Conservation (phyloP, 108 stramenopile genomes). For the Fragilariopsis cylindrus region DNA sequence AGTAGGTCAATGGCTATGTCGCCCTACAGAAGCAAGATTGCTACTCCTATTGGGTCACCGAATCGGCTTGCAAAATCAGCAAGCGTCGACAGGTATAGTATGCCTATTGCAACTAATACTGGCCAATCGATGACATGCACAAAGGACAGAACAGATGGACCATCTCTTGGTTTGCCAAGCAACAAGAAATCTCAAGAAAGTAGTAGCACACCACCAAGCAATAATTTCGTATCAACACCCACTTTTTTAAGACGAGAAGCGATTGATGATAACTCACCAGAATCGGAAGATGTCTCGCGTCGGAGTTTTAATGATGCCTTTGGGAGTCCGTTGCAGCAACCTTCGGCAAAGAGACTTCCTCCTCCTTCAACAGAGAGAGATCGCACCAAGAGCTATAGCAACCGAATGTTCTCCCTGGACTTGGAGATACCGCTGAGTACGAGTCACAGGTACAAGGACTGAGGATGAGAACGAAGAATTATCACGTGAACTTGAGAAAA, state of each 20-base stretch:
- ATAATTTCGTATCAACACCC: not conserved
- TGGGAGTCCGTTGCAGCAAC: slow-evolving; percentile 7
- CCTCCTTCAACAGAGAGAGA: slow-evolving; percentile 13
- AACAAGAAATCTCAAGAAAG: no score
- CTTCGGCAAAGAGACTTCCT: slow-evolving; percentile 12
- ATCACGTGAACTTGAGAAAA: slow-evolving; percentile 37
- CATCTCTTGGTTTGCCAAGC: no score
- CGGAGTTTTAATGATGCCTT: slow-evolving; percentile 11
- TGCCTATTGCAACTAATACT: no score
- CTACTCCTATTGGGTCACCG: no score
- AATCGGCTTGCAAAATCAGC: no score
- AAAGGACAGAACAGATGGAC: no score
- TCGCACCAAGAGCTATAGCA: not conserved
- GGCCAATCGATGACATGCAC: no score
- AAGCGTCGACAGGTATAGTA: no score
- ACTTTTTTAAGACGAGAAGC: not conserved
- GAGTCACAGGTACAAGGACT: slow-evolving; percentile 39
- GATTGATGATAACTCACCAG: not conserved
- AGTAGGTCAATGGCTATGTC: no score
- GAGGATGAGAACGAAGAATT: slow-evolving; percentile 39
- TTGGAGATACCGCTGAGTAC: slow-evolving; percentile 39
- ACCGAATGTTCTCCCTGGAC: slow-evolving; percentile 28
- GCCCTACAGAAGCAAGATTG: no score
- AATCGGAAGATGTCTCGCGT: not conserved
- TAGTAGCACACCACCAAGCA: no score